Evolutionary conservation across 2,329 filamentous ascomycete species (phyloP), one percentile per base, ranked within the genome.

Genomic region (Clarireedia homoeocarpa): DNA sequence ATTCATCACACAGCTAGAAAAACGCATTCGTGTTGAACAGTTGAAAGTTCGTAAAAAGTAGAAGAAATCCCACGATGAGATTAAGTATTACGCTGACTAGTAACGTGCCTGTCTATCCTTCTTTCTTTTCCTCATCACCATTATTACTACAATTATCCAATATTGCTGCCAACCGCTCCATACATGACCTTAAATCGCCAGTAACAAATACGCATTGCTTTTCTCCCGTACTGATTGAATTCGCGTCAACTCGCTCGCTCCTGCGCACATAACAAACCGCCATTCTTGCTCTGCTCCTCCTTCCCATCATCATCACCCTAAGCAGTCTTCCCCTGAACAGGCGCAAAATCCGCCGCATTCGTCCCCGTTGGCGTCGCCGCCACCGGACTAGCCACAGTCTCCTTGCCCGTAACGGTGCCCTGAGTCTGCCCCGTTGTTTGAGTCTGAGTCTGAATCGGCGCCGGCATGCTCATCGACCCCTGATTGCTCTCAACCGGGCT

Each of bases 361-460:
- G 52, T 24, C 14, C 52, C 59, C 10, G 39, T 17, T 4, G 63
- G 59, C 15, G 54, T 57, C 7, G 52, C 55, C 34, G 58, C 30
- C 4, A 48, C 53, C 7, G 67, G 67, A 51, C 64, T 67, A 27
- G 64, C 51, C 24, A 67, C 63, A 12, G 60, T 60, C 34, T 63
- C 55, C 4, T 49, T 59, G 6, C 65, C 63, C 17, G 59, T 65
- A 9, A 68, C 51, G 24, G 17, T 54, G 2, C 63, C 64, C 15
- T 39, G 6, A 2, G 65, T 68, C 51, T 68, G 63, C 2, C 30
- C 30, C 7, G 30, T 34, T 12, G 30, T 34, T 12, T 34, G 30
- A 65, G 36, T 12, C 48, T 58, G 55, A 1, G 61, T 61, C 14
- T 61, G 53, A 23, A 60, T 61, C 24, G 52, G 53, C 12, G 46